Percentiles rank a stretch among this genome's conserved stretches.
phyloP scores from a whole-genome alignment of 345 rosid species.

The Raphanus raphanistrum region DNA sequence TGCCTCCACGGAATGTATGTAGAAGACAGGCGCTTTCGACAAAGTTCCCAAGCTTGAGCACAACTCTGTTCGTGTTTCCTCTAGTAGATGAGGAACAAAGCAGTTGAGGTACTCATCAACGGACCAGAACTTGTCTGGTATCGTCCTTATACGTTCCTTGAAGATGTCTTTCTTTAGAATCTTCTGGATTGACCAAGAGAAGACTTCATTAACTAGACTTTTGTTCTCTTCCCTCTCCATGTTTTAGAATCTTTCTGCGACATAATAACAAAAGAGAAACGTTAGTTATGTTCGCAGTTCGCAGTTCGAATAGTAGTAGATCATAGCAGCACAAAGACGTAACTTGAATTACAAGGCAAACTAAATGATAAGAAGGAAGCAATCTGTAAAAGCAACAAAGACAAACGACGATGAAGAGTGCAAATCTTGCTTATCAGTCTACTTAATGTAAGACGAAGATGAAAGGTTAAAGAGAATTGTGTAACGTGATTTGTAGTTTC shows the following conservation, averaged over 20 bases:
- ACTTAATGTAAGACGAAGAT: background rate
- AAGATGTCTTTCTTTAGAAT: conserved; percentile 33
- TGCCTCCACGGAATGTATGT: background rate
- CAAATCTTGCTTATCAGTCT: background rate
- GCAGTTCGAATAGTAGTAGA: background rate
- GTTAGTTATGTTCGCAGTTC: background rate
- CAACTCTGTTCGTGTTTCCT: conserved; percentile 45
- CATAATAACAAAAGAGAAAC: background rate
- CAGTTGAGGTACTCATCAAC: conserved; percentile 30
- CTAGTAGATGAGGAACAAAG: conserved; percentile 38
- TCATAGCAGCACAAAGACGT: background rate
- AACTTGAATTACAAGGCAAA: background rate
- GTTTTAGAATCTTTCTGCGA: background rate
- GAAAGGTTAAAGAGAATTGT: conserved; percentile 9
- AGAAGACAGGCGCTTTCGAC: conserved; percentile 22
- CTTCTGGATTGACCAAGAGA: conserved; percentile 40
- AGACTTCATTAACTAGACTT: conserved; percentile 25
- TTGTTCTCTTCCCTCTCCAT: conserved; percentile 11
- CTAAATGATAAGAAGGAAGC: background rate
- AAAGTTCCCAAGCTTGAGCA: conserved; percentile 29
- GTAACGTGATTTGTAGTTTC: background rate
- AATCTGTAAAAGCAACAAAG: background rate
- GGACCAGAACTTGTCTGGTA: conserved; percentile 40
- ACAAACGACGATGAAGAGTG: background rate
- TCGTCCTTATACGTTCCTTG: conserved; percentile 34